Evolutionary conservation across 2,329 filamentous ascomycete genomes (phyloP), one percentile per base, ranked within the genome.

Genomic region (Trichothecium sympodiale): DNA sequence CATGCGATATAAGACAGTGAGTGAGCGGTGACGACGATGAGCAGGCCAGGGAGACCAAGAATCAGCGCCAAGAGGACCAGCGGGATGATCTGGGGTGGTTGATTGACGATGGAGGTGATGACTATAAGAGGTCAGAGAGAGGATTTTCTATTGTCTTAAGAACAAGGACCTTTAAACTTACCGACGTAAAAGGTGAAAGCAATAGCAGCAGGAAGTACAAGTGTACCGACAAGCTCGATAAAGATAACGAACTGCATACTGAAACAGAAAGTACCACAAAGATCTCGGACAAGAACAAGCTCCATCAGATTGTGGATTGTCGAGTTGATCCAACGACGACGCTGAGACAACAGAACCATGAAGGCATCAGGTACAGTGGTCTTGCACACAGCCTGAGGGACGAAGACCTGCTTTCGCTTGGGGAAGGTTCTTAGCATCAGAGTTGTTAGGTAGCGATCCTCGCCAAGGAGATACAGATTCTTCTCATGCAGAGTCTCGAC

Each of bases 191-290:
- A 78, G 15, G 91, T 98, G 58, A 98, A 98, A 4, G 84, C 81
- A 55, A 98, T 96, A 46, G 93, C 93, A 32, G 91, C 93, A 3
- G 91, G 91, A 16, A 98, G 71, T 9, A 98, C 91, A 36, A 98
- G 69, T 2, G 93, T 98, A 49, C 91, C 91, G 37, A 96, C 74
- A 37, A 98, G 70, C 62, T 98, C 91, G 52, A 98, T 83, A 56
- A 88, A 94, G 43, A 98, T 82, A 45, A 98, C 81, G 55, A 98
- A 98, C 62, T 98, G 91, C 91, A 98, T 98, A 60, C 86, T 94
- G 69, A 98, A 98, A 69, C 93, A 98, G 67, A 98, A 98, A 3
- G 91, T 98, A 46, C 91, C 91, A 54, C 91, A 98, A 13, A 98
- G 74, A 65, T 98, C 91, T 44, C 88, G 78, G 31, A 98, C 93